phyloP scores from a whole-genome alignment of 768 basidiomycete genomes.

The Tricholoma terreum region DNA sequence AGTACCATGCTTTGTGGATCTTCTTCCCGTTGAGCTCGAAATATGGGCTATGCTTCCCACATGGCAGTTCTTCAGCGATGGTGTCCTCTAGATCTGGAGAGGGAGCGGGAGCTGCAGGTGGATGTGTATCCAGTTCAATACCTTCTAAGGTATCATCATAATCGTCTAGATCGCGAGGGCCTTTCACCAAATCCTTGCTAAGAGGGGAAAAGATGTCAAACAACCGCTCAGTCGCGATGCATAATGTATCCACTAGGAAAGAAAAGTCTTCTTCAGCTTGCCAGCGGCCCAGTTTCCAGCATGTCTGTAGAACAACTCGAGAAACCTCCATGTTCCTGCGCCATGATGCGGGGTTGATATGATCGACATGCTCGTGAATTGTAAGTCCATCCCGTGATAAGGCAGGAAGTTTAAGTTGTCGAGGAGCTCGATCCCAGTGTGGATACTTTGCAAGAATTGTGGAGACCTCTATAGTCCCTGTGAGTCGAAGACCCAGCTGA shows the following conservation, averaged over 20 bases:
- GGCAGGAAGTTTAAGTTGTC: constrained; percentile 28
- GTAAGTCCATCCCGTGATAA: constrained; percentile 21
- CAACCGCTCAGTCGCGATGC: not conserved
- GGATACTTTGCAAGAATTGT: too few species aligned
- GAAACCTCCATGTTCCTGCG: constrained; percentile 25
- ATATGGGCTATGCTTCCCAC: too few species aligned
- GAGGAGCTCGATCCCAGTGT: constrained; percentile 36
- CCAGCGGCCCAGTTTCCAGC: constrained; percentile 26
- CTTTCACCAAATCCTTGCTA: constrained; percentile 4
- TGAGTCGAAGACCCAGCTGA: constrained; percentile 24
- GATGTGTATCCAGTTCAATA: too few species aligned
- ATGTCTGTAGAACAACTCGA: constrained; percentile 24
- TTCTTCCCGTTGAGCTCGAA: not conserved
- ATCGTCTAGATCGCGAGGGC: constrained; percentile 4
- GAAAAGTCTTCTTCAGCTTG: constrained; percentile 22
- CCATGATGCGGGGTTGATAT: constrained; percentile 31
- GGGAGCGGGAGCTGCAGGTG: too few species aligned
- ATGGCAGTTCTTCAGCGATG: not conserved
- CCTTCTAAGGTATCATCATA: not conserved
- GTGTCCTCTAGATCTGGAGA: too few species aligned
- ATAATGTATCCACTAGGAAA: constrained; percentile 17
- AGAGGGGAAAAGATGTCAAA: constrained; percentile 15
- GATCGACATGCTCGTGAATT: constrained; percentile 14
- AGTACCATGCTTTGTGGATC: not conserved
- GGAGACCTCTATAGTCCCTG: constrained; percentile 30